phyloP scores from a whole-genome alignment of 169 alveolate genomes.

The Plasmodium inui region DNA sequence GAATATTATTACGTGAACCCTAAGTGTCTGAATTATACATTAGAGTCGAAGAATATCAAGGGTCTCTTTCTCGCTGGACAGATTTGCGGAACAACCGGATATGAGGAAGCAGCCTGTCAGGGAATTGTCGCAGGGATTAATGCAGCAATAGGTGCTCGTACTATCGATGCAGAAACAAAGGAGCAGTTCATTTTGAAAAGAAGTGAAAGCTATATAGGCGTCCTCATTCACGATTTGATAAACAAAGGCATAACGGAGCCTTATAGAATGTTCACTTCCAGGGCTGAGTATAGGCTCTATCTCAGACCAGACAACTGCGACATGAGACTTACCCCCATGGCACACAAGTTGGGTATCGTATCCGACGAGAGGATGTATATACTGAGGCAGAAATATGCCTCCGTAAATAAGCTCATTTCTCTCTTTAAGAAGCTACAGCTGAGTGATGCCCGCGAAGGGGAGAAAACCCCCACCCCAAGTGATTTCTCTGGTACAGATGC shows the following conservation, averaged over 20 bases:
- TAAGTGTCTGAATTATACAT: slow-evolving; percentile 82
- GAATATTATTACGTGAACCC: slow-evolving; percentile 92
- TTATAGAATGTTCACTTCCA: slow-evolving; percentile 92
- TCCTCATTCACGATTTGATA: slow-evolving; percentile 91
- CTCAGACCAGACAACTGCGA: slow-evolving; percentile 90
- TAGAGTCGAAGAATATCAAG: slow-evolving; percentile 85
- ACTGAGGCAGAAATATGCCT: slow-evolving; percentile 76
- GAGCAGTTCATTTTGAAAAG: slow-evolving; percentile 80
- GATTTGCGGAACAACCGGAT: slow-evolving; percentile 95
- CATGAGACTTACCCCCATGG: slow-evolving; percentile 87
- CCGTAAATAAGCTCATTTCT: slow-evolving; percentile 42
- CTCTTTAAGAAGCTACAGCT: slow-evolving; percentile 20
- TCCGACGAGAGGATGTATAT: slow-evolving; percentile 76
- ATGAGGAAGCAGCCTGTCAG: slow-evolving; percentile 95
- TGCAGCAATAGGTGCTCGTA: slow-evolving; percentile 87
- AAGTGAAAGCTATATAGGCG: slow-evolving; percentile 91
- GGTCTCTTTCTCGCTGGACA: slow-evolving; percentile 92
- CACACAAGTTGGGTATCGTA: slow-evolving; percentile 84
- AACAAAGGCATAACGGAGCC: slow-evolving; percentile 91
- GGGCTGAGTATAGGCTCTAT: slow-evolving; percentile 90
- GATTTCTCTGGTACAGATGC: not conserved
- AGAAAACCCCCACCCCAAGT: not conserved
- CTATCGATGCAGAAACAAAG: not conserved
- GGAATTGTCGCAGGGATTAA: slow-evolving; percentile 94
- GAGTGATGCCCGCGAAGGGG: not conserved